Evolutionary conservation across 345 rosid species (phyloP).

Genomic region (Moricandia moricandioides): DNA sequence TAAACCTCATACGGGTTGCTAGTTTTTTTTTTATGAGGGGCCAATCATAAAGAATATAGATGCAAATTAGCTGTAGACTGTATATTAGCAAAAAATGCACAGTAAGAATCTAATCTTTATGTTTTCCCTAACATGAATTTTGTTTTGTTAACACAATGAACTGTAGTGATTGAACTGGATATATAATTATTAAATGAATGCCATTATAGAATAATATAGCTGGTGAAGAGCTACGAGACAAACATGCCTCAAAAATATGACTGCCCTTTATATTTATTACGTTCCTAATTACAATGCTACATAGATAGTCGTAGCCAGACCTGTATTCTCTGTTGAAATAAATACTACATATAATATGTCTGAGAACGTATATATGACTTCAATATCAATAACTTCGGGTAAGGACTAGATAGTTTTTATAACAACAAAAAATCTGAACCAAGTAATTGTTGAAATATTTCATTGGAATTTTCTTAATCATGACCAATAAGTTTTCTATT

Average conservation of each 20-base stretch:
- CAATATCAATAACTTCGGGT: not conserved
- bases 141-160: not conserved
- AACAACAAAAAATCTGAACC: not conserved
- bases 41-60: not conserved
- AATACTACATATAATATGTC: not conserved
- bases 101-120: not conserved
- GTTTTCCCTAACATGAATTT: not conserved
- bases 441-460: not conserved
- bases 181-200: not conserved
- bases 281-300: slow-evolving; percentile 32
- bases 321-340: slow-evolving; percentile 10
- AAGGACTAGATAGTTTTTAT: not conserved
- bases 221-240: slow-evolving; percentile 29
- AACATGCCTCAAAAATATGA: slow-evolving; percentile 29
- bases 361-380: not conserved
- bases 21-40: not conserved
- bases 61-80: not conserved
- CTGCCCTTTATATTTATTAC: slow-evolving; percentile 22
- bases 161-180: not conserved
- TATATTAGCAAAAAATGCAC: not conserved
- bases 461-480: not conserved
- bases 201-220: not conserved
- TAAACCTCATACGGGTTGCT: not conserved
- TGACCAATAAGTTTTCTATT: not conserved
- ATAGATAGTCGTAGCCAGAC: not conserved